These are phyloP conservation scores for Decorospora gaudefroyi DNA, from an alignment of 2,329 filamentous ascomycete species.

Conservation along the genomic window DNA sequence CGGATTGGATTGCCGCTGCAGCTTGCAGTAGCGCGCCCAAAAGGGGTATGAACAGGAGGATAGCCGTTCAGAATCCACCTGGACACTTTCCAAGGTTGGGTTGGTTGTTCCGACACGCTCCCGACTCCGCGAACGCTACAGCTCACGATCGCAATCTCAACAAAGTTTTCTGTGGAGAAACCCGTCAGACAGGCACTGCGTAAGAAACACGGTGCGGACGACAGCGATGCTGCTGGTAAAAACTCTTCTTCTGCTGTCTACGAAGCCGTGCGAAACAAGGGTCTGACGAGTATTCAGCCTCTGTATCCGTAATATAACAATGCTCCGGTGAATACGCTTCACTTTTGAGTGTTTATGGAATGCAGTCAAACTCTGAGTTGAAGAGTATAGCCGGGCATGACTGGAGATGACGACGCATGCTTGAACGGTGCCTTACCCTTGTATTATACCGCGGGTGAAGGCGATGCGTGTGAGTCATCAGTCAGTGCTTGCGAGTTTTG, in stretches of 20 bases:
- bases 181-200: slow-evolving; percentile 23
- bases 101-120: too few relatives aligned
- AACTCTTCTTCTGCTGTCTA: background rate
- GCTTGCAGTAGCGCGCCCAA: slow-evolving; percentile 42
- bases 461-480: too few relatives aligned
- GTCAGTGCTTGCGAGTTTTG: background rate
- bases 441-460: too few relatives aligned
- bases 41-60: slow-evolving; percentile 25
- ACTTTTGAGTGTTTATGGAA: too few relatives aligned
- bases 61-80: slow-evolving; percentile 38
- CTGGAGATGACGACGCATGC: too few relatives aligned
- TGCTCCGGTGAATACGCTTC: background rate
- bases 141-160: slow-evolving; percentile 36
- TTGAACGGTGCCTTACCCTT: too few relatives aligned
- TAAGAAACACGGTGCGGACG: slow-evolving; percentile 16
- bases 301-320: slow-evolving; percentile 7
- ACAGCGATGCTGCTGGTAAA: slow-evolving; percentile 15
- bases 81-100: too few relatives aligned
- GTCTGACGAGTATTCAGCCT: slow-evolving; percentile 4
- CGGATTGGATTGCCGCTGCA: slow-evolving; percentile 43
- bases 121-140: slow-evolving; percentile 48
- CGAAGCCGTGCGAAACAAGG: background rate
- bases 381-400: too few relatives aligned
- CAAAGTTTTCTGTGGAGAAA: slow-evolving; percentile 39
- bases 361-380: too few relatives aligned